Evolutionary conservation across 495 filamentous ascomycete species (phyloP).

Genomic region (Chaetomidium leptoderma): DNA sequence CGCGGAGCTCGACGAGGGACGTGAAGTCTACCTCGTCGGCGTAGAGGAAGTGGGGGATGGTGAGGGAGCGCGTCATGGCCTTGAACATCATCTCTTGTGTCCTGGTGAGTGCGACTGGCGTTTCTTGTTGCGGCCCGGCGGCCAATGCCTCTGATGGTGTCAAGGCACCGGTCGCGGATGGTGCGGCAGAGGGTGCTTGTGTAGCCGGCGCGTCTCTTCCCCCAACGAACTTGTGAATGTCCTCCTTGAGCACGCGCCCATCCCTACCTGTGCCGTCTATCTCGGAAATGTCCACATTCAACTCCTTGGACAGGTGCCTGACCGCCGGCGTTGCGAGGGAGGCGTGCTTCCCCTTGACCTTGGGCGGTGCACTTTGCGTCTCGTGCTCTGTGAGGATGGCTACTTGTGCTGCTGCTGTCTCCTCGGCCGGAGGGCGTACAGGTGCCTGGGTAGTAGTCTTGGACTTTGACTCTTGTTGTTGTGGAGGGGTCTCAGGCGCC

Average conservation of each 20-base stretch:
- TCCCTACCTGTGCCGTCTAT: constrained; percentile 85
- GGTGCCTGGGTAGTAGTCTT: constrained; percentile 8
- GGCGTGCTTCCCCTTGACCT: constrained; percentile 51
- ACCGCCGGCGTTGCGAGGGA: constrained; percentile 88
- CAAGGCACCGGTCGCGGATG: constrained; percentile 14
- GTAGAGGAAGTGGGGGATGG: constrained; percentile 90
- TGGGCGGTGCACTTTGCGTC: neutral
- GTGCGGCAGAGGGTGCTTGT: constrained; percentile 9
- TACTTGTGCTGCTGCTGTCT: constrained; percentile 13
- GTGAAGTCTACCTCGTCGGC: constrained; percentile 80
- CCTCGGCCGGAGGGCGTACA: constrained; percentile 4
- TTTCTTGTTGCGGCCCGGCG: constrained; percentile 57
- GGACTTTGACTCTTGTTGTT: neutral
- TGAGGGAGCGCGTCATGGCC: constrained; percentile 89
- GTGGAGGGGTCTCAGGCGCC: neutral
- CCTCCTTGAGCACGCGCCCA: constrained; percentile 88
- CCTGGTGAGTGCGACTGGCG: constrained; percentile 59
- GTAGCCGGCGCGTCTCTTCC: constrained; percentile 32
- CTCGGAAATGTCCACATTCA: constrained; percentile 69
- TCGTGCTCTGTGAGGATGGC: neutral
- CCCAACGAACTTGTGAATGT: constrained; percentile 70
- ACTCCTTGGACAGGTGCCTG: constrained; percentile 75
- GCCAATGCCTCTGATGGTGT: constrained; percentile 17
- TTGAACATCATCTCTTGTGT: constrained; percentile 96
- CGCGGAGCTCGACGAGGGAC: constrained; percentile 62